Evolutionary conservation across 352 stramenopile genomes (phyloP), one percentile per base, ranked within the genome.

Genomic region (Thraustotheca clavata): DNA sequence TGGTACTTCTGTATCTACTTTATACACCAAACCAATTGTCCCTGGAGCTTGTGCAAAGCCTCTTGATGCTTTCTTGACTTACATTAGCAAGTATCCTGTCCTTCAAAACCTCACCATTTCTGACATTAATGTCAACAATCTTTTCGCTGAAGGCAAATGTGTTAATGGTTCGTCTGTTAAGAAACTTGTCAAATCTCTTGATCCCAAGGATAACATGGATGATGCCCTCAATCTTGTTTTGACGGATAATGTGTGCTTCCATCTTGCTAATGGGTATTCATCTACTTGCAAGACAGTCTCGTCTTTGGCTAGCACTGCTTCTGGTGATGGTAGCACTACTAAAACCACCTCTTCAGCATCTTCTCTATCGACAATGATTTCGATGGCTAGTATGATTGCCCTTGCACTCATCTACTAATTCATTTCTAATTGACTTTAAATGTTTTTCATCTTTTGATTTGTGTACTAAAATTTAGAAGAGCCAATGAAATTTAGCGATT

Each of bases 141-240:
- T 78, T 9, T 86, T 87, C 38, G 55, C 74, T 0, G 36, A 40
- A 0, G 72, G 59, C 63, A 79, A 77, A 46, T 85, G 72, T 26
- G 48, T 85, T 33, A 49, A 48, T 6, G 67, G 61, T 11, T 22
- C 57, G 57, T 9, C 43, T 18, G 43, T 52, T 7, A 52, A 52
- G 43, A 7, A 9, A 11, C 1, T 8, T 11, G 18, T 55, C 1
- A 4, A 29, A 0, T 29, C 9, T 1, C 12, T 65, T 5, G 9
- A 9, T 11, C 31, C 34, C 24, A 18, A 52, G n/a, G 12, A 14
- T 2, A 2, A 9, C 2, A 24, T 52, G 43, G 34, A 52, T 24
- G 43, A 18, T 7, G 43, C 9, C 2, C 11, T 52, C 43, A 31
- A 52, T 18, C 16, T 31, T 24, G 34, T 52, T 31, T 14, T 52